Evolutionary conservation across 2,329 filamentous ascomycete species (phyloP).

Genomic region (Colletotrichum tropicicola): DNA sequence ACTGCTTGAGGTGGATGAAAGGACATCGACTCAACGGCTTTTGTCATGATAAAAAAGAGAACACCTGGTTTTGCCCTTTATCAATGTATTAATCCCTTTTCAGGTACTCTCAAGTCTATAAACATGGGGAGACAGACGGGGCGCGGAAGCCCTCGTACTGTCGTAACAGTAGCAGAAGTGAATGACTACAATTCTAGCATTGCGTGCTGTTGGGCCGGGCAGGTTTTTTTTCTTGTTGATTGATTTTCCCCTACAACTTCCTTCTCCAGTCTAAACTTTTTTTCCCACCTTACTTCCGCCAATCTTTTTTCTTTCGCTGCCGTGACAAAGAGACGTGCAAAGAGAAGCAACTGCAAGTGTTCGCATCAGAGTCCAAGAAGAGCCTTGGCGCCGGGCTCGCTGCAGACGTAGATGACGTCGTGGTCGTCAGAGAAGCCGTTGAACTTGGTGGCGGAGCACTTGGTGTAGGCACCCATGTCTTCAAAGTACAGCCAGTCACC

Average conservation of each 20-base stretch:
- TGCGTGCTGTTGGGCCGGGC: slow-evolving; percentile 6
- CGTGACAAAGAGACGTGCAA: neutral
- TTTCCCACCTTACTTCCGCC: neutral
- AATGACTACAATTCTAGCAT: neutral
- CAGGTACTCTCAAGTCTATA: neutral
- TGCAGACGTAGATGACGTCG: slow-evolving; percentile 93
- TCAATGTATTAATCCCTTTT: neutral
- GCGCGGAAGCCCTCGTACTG: too few species aligned
- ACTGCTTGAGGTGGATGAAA: too few species aligned
- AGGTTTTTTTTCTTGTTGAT: neutral
- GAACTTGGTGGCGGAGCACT: slow-evolving; percentile 97
- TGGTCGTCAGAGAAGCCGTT: slow-evolving; percentile 96
- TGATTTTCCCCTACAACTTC: neutral
- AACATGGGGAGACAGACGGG: neutral
- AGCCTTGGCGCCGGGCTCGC: slow-evolving; percentile 85
- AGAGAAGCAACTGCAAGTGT: neutral
- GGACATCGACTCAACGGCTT: too few species aligned
- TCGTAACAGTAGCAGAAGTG: too few species aligned
- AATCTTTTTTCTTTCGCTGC: neutral
- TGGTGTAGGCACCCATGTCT: slow-evolving; percentile 98
- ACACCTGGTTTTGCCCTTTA: neutral
- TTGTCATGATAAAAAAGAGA: too few species aligned
- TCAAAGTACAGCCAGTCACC: slow-evolving; percentile 99
- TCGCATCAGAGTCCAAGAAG: slow-evolving; percentile 58
- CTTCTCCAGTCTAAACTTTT: neutral